Conservation (phyloP, 163 green algal species). For the Chlorella variabilis region DNA sequence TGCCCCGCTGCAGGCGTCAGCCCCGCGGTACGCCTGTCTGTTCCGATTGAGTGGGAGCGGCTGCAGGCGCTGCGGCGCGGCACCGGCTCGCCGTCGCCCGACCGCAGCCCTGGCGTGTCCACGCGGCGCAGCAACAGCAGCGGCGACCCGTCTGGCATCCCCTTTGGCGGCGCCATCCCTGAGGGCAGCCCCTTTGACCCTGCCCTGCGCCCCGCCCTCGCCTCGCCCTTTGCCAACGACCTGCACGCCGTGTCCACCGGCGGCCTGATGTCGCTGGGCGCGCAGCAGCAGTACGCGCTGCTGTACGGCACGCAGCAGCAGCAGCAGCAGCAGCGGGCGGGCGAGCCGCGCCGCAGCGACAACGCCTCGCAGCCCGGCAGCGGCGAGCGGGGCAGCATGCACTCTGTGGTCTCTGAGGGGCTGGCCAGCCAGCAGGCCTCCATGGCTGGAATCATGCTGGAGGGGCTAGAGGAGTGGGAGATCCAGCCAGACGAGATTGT, state of each 20-base stretch:
- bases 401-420: background rate
- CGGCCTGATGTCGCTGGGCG: constrained; percentile 9
- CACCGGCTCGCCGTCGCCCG: background rate
- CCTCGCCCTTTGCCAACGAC: background rate
- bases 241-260: constrained; percentile 11
- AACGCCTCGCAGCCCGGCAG: constrained; percentile 8
- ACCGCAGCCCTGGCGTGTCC: background rate
- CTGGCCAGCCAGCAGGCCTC: background rate
- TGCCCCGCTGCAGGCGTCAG: background rate
- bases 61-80: background rate
- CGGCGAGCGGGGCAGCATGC: background rate
- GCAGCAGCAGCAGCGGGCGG: background rate
- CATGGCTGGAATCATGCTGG: constrained; percentile 2
- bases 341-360: background rate
- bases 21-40: background rate
- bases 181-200: constrained; percentile 10
- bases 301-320: background rate
- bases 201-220: background rate
- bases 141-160: background rate
- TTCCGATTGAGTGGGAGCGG: constrained; percentile 3
- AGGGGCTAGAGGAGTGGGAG: constrained; percentile 56
- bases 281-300: constrained; percentile 4
- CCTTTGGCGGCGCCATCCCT: constrained; percentile 12
- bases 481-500: constrained; percentile 66
- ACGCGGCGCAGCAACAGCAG: constrained; percentile 16